phyloP scores from a whole-genome alignment of 2,329 filamentous ascomycete genomes.

The Fusarium miscanthi region DNA sequence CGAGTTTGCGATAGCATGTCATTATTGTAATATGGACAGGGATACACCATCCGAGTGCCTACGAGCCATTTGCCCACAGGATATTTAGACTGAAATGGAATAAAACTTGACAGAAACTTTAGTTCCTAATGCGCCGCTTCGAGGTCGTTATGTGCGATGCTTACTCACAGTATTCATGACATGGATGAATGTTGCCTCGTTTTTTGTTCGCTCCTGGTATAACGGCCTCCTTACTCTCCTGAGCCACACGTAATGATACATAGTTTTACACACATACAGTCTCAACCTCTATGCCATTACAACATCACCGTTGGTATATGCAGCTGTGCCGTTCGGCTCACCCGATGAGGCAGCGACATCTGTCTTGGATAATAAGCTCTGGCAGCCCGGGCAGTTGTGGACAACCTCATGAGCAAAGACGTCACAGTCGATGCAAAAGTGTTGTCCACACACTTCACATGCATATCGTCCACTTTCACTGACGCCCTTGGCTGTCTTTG shows the following conservation, averaged over 20 bases:
- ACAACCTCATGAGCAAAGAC: conserved; percentile 93
- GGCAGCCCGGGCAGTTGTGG: conserved; percentile 96
- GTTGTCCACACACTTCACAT: conserved; percentile 85
- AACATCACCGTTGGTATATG: conserved; percentile 57
- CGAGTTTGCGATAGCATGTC: conserved; percentile 17
- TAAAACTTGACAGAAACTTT: conserved; percentile 9
- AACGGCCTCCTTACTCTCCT: neutral
- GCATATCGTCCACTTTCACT: conserved; percentile 90
- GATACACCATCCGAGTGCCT: conserved; percentile 14
- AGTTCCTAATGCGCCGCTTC: conserved; percentile 16
- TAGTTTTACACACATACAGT: neutral
- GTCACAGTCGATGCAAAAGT: conserved; percentile 99
- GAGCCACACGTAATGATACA: neutral
- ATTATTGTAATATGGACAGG: conserved; percentile 19
- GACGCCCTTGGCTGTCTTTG: conserved; percentile 66
- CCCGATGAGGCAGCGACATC: conserved; percentile 29
- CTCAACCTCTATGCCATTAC: conserved; percentile 47
- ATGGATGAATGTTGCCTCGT: conserved; percentile 17
- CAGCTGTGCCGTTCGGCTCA: conserved; percentile 47
- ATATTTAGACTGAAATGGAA: conserved; percentile 12
- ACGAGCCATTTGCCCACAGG: neutral
- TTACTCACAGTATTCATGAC: conserved; percentile 16
- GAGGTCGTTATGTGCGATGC: conserved; percentile 15
- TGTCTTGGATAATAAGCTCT: conserved; percentile 56
- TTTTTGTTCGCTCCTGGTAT: conserved; percentile 31